Conservation (phyloP, 768 basidiomycete genomes). For the Mycena kentingensis region DNA sequence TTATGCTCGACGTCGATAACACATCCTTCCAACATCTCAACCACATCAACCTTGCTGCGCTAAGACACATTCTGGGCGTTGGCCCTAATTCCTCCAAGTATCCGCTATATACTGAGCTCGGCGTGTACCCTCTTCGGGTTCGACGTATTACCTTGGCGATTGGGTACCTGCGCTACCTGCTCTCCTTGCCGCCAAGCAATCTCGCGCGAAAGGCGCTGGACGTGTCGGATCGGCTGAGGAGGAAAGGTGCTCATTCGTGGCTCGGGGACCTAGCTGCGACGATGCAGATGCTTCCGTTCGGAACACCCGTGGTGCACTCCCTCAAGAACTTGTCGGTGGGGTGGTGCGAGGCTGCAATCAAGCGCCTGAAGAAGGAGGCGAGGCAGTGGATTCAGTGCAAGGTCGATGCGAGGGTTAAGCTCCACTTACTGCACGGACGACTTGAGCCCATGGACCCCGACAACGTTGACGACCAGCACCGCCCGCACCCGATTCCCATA, state of each 20-base stretch:
- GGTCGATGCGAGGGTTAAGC: background rate
- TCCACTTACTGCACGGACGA: background rate
- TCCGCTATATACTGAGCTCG: constrained; percentile 26
- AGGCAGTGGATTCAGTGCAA: background rate
- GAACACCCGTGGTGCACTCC: background rate
- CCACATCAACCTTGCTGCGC: constrained; percentile 20
- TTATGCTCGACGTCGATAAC: constrained; percentile 14
- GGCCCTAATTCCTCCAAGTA: constrained; percentile 6
- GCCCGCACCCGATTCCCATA: background rate
- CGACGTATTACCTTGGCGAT: constrained; percentile 22
- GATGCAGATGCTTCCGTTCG: background rate
- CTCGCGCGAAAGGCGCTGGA: background rate
- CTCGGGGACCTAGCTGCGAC: background rate
- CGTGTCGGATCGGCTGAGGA: background rate
- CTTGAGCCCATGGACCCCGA: constrained; percentile 2
- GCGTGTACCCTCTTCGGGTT: constrained; percentile 23
- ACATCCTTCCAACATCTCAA: constrained; percentile 6
- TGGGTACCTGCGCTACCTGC: constrained; percentile 20
- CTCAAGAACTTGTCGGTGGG: background rate
- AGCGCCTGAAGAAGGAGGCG: background rate
- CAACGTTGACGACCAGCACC: no score
- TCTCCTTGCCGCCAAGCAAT: background rate
- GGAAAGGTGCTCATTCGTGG: no score
- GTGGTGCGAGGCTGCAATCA: background rate
- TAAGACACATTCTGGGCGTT: constrained; percentile 25